A percentile compares a stretch with the other conserved stretches of the same genome.
Evolutionary conservation across 805 yeast species (phyloP).

Genomic region (Ogataea haglerorum): DNA sequence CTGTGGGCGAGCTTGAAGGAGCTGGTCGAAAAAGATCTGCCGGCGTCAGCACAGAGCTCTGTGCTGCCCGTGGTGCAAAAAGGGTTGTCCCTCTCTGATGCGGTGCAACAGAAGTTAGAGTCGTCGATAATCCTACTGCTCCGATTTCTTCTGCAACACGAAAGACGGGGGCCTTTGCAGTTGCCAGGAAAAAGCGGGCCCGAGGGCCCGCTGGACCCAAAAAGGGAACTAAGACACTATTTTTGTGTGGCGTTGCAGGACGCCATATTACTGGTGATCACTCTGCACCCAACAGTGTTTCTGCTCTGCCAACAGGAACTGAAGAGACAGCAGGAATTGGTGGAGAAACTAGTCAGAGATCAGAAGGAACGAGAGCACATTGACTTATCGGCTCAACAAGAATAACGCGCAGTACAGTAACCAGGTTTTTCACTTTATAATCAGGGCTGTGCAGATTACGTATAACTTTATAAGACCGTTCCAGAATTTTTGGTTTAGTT

Average conservation of each 20-base stretch:
- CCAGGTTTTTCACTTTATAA: not conserved
- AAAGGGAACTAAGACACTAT: constrained; percentile 1
- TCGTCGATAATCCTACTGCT: not conserved
- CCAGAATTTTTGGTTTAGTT: constrained; percentile 15
- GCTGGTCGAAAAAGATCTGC: not conserved
- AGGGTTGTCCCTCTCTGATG: not conserved
- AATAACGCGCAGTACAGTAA: not conserved
- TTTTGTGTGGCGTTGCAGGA: constrained; percentile 18
- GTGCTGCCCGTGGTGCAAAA: too few relatives aligned
- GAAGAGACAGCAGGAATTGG: constrained; percentile 2
- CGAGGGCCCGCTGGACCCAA: not conserved
- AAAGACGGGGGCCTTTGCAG: constrained; percentile 4
- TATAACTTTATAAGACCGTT: constrained; percentile 4
- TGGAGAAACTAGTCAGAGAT: constrained; percentile 1
- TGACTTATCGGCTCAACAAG: not conserved
- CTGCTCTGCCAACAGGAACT: constrained; percentile 16
- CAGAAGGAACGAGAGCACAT: not conserved
- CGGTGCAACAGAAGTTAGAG: not conserved
- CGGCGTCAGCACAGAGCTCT: not conserved
- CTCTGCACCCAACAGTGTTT: constrained; percentile 21
- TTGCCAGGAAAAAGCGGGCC: constrained; percentile 2
- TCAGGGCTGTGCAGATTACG: constrained; percentile 8
- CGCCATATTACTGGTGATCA: constrained; percentile 12
- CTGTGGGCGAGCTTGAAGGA: not conserved
- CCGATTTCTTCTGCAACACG: constrained; percentile 8